phyloP scores from a whole-genome alignment of 2,329 filamentous ascomycete species.

The Claviceps sp. region DNA sequence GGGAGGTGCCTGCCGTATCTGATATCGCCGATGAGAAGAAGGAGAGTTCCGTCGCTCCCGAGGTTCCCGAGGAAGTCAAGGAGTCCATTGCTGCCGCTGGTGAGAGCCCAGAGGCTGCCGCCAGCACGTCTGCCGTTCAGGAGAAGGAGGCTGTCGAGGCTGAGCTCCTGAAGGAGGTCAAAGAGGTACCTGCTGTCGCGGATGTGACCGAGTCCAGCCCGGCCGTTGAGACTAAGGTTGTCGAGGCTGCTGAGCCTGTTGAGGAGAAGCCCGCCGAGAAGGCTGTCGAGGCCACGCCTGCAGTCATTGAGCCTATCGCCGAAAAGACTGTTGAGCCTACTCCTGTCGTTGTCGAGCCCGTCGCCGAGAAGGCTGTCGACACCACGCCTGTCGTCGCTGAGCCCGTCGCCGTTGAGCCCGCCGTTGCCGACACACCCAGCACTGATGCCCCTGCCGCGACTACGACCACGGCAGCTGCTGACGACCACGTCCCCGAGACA shows the following conservation, averaged over 20 bases:
- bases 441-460: neutral
- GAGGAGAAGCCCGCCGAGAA: constrained; percentile 8
- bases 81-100: constrained; percentile 45
- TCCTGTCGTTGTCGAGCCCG: neutral
- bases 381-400: neutral
- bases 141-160: constrained; percentile 65
- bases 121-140: constrained; percentile 51
- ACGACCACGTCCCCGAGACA: constrained; percentile 11
- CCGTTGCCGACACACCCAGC: no score
- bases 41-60: constrained; percentile 31
- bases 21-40: constrained; percentile 23
- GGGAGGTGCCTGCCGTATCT: constrained; percentile 23
- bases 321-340: neutral
- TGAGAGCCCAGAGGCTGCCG: constrained; percentile 55
- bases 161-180: constrained; percentile 56
- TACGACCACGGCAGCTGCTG: constrained; percentile 7
- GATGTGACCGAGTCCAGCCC: constrained; percentile 4
- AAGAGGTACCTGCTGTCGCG: constrained; percentile 22
- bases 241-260: constrained; percentile 7
- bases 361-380: neutral
- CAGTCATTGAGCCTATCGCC: neutral
- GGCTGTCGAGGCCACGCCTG: constrained; percentile 6
- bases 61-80: constrained; percentile 43
- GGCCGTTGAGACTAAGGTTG: constrained; percentile 8
- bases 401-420: neutral